These are phyloP conservation scores for Musa beccarii DNA, from an alignment of 176 grass and related monocot genomes.

Conservation along the genomic window DNA sequence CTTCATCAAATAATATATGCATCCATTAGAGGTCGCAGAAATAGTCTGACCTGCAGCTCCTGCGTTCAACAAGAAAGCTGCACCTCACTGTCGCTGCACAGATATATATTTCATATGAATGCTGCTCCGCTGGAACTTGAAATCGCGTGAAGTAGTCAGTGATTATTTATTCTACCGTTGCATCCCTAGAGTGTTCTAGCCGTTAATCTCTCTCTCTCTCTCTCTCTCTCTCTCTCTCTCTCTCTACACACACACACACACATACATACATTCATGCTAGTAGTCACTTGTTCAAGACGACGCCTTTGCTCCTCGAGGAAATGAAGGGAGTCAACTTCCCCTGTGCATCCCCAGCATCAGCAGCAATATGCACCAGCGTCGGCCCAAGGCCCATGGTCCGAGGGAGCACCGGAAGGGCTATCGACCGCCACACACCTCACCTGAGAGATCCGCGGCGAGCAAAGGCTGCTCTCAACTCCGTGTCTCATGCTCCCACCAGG, in stretches of 20 bases:
- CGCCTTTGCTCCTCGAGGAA: conserved; percentile 27
- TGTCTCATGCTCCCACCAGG: background rate
- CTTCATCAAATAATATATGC: too few relatives aligned
- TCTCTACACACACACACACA: too few relatives aligned
- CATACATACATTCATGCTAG: background rate
- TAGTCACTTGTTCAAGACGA: too few relatives aligned
- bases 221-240: background rate
- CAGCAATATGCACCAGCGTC: conserved; percentile 37
- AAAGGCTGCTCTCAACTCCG: background rate
- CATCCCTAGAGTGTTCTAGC: too few relatives aligned
- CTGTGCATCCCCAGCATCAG: conserved; percentile 51
- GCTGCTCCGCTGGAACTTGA: background rate
- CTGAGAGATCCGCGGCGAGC: conserved; percentile 27
- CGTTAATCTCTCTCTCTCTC: too few relatives aligned
- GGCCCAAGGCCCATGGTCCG: conserved; percentile 31
- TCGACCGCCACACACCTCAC: conserved; percentile 16
- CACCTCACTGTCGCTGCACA: too few relatives aligned
- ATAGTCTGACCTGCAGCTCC: too few relatives aligned
- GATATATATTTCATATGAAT: background rate
- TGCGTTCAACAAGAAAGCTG: too few relatives aligned
- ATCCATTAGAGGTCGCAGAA: too few relatives aligned
- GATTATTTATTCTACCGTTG: background rate
- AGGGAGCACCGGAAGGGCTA: background rate
- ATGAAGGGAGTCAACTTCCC: conserved; percentile 54
- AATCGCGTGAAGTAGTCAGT: background rate